Evolutionary conservation across 306 rosid genomes (phyloP), one percentile per base, ranked within the genome.

Genomic region (Notholithocarpus densiflorus): DNA sequence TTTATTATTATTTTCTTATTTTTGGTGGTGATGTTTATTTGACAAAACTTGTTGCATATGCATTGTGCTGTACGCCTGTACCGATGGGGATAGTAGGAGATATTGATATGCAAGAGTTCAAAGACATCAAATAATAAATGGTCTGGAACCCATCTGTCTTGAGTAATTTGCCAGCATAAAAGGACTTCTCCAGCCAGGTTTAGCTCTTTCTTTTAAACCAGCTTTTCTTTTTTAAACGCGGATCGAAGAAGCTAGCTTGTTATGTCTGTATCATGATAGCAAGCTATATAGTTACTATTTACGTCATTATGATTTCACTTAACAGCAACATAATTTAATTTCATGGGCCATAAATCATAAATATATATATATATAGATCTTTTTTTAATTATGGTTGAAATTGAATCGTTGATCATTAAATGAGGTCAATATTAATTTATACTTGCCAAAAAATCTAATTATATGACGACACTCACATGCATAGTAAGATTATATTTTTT

Each of bases 111-210:
- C 34, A 23, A 60, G 40, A 3, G 62, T 68, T 70, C 12, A 55
- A 61, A 15, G 26, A 43, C 71, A 73, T 27, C 51, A 26, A 10
- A 17, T 15, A 23, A 23, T 79, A 14, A 80, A 78, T 81, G 82
- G 75, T 62, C 61, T 79, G 84, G 86, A 69, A 52, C 82, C 84
- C 76, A 76, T 75, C 74, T 82, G 76, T 34, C 27, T 27, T 80
- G 54, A 57, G 75, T 75, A 55, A 45, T 72, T 75, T 76, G 56
- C 79, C 6, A 62, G 55, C 4, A 18, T 45, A 26, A 56, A 53
- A 78, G 26, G 53, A 19, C 3, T 17, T 5, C 48, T n/a, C 29
- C 77, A 3, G 34, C 54, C 2, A 34, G 32, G 29, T 6, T 71
- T 32, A 10, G 10, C 15, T 12, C 11, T 13, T 62, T 66, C 34